These are phyloP conservation scores for Pseudopithomyces maydicus DNA, from an alignment of 2,329 filamentous ascomycete species.

Conservation along the genomic window DNA sequence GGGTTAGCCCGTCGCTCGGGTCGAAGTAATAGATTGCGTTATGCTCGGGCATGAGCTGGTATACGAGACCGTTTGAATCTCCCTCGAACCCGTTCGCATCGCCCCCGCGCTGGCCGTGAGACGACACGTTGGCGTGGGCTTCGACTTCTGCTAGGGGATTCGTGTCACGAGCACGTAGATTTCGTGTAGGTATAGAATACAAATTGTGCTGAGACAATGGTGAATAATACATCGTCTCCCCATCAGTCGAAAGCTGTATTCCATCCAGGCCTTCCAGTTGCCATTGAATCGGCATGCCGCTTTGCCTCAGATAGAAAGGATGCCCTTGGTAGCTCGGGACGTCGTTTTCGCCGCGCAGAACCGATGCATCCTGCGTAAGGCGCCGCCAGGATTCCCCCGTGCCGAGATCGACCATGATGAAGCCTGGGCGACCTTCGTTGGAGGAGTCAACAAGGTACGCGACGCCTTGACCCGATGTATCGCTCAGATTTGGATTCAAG, in stretches of 20 bases:
- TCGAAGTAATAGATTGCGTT: slow-evolving; percentile 53
- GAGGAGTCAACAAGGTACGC: slow-evolving; percentile 59
- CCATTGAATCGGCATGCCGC: slow-evolving; percentile 40
- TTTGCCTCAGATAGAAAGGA: slow-evolving; percentile 47
- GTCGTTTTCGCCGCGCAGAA: slow-evolving; percentile 46
- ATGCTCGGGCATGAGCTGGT: slow-evolving; percentile 54
- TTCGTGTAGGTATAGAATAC: slow-evolving; percentile 51
- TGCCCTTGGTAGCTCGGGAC: slow-evolving; percentile 53
- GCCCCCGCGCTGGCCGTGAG: slow-evolving; percentile 54
- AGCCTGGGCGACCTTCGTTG: slow-evolving; percentile 40
- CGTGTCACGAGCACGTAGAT: slow-evolving; percentile 46
- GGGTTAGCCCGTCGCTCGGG: slow-evolving; percentile 48
- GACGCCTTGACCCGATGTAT: slow-evolving; percentile 49
- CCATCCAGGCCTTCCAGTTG: slow-evolving; percentile 55
- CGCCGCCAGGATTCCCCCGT: slow-evolving; percentile 35
- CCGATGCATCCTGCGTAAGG: slow-evolving; percentile 47
- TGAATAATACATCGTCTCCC: slow-evolving; percentile 52
- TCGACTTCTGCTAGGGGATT: slow-evolving; percentile 50
- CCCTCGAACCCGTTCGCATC: slow-evolving; percentile 58
- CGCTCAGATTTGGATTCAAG: slow-evolving; percentile 45
- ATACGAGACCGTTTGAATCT: slow-evolving; percentile 55
- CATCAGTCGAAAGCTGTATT: slow-evolving; percentile 54
- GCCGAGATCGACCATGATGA: not conserved
- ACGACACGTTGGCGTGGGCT: slow-evolving; percentile 54
- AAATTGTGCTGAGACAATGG: slow-evolving; percentile 50